A percentile compares a stretch with the other conserved stretches of the same genome.
These are phyloP conservation scores for Leccinum holopus DNA, from an alignment of 1,284 basidiomycete species.

Conservation along the genomic window DNA sequence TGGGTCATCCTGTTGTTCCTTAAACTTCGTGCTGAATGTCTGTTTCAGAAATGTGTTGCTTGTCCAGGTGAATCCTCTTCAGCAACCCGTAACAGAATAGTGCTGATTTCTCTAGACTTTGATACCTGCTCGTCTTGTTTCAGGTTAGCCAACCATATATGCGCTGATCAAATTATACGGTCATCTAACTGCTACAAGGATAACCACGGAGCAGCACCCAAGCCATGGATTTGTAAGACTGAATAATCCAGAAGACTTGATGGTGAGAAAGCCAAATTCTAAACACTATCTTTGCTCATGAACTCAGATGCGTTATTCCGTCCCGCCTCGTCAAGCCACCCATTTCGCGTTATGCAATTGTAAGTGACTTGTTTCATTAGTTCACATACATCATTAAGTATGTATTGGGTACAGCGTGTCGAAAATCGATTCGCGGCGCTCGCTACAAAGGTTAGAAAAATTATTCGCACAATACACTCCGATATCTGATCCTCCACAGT, in stretches of 20 bases:
- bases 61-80: constrained; percentile 49
- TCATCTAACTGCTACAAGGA: constrained; percentile 37
- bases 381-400: background rate
- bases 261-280: constrained; percentile 36
- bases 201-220: constrained; percentile 74
- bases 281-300: background rate
- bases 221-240: constrained; percentile 75
- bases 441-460: constrained; percentile 62
- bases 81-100: background rate
- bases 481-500: constrained; percentile 44
- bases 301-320: constrained; percentile 27
- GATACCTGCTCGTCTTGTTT: constrained; percentile 76
- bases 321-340: constrained; percentile 15
- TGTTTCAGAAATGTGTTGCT: constrained; percentile 60
- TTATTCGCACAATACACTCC: background rate
- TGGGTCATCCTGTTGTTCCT: constrained; percentile 38
- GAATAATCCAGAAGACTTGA: constrained; percentile 53
- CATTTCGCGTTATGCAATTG: constrained; percentile 58
- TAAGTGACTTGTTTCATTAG: constrained; percentile 21
- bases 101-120: constrained; percentile 47
- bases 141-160: constrained; percentile 38
- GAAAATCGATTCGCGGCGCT: constrained; percentile 53
- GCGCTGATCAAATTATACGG: constrained; percentile 1
- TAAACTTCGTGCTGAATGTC: constrained; percentile 6
- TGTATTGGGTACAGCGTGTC: constrained; percentile 44